Evolutionary conservation across 257 asterid species (phyloP).

Genomic region (Solanum dulcamara): DNA sequence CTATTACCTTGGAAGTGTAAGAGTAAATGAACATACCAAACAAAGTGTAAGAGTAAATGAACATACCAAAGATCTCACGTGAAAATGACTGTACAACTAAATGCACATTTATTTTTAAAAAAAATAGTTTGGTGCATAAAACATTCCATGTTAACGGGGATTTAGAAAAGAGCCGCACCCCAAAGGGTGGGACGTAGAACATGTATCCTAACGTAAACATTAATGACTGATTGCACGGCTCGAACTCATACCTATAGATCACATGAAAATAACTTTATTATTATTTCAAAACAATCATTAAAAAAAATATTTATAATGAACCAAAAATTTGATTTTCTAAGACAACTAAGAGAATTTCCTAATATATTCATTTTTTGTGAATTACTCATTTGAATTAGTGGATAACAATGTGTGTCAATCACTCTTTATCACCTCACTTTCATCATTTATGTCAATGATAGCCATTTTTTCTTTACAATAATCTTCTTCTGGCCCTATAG

Average conservation of each 20-base stretch:
- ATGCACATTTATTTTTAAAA: neutral
- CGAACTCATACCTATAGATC: neutral
- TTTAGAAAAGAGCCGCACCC: too few relatives aligned
- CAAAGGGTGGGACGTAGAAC: neutral
- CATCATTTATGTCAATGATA: neutral
- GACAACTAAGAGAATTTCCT: neutral
- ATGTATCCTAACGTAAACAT: neutral
- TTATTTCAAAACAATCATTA: fast-evolving
- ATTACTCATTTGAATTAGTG: neutral
- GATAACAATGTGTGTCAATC: neutral
- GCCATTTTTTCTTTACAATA: neutral
- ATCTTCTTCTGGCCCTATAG: neutral
- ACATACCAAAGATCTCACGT: neutral
- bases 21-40: neutral
- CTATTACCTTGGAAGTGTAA: neutral
- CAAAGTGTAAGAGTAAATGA: neutral
- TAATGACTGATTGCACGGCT: fast-evolving
- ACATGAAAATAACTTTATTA: too few relatives aligned
- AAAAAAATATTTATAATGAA: neutral
- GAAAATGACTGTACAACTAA: neutral
- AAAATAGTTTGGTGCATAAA: neutral
- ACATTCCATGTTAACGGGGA: neutral
- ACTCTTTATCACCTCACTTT: neutral
- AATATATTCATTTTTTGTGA: neutral
- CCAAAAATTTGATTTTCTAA: neutral